These are phyloP conservation scores for Neoboletus subvelutipes DNA, from an alignment of 768 basidiomycete genomes.

Conservation along the genomic window DNA sequence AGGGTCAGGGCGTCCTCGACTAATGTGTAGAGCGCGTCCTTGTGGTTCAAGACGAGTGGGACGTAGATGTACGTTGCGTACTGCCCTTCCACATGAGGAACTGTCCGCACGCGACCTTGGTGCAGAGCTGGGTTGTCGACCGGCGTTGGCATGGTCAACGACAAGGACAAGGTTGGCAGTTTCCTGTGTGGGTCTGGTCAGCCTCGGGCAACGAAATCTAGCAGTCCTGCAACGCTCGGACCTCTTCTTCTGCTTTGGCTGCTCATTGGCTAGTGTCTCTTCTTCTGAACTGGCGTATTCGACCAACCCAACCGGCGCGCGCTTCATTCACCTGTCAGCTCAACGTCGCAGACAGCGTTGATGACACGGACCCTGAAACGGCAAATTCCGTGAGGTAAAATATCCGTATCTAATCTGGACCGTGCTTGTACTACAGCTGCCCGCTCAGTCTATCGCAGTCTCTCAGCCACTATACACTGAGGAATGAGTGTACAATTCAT, in stretches of 20 bases:
- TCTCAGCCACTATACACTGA: not conserved
- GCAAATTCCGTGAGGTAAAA: slow-evolving; percentile 9
- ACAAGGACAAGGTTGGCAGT: slow-evolving; percentile 56
- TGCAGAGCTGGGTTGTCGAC: slow-evolving; percentile 76
- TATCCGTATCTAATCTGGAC: slow-evolving; percentile 4
- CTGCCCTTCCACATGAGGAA: slow-evolving; percentile 85
- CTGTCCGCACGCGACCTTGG: slow-evolving; percentile 76
- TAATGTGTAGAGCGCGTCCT: slow-evolving; percentile 44
- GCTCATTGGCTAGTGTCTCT: slow-evolving; percentile 16
- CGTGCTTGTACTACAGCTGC: too few relatives aligned
- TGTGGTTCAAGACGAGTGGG: slow-evolving; percentile 48
- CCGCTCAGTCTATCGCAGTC: not conserved
- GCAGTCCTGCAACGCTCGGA: slow-evolving; percentile 12
- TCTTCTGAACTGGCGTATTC: slow-evolving; percentile 54
- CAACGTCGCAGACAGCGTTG: not conserved
- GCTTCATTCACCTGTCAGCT: slow-evolving; percentile 22
- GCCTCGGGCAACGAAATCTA: not conserved
- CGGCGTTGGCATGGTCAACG: slow-evolving; percentile 48
- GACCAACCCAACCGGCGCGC: slow-evolving; percentile 37
- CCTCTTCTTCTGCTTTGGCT: slow-evolving; percentile 42
- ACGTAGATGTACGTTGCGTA: slow-evolving; percentile 80
- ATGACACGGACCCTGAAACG: not conserved
- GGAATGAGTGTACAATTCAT: slow-evolving; percentile 72
- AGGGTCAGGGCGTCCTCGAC: slow-evolving; percentile 44
- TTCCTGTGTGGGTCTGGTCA: slow-evolving; percentile 42